These are phyloP conservation scores for Choanephora cucurbitarum DNA, from an alignment of 371 early-diverging fungal species.

Conservation along the genomic window DNA sequence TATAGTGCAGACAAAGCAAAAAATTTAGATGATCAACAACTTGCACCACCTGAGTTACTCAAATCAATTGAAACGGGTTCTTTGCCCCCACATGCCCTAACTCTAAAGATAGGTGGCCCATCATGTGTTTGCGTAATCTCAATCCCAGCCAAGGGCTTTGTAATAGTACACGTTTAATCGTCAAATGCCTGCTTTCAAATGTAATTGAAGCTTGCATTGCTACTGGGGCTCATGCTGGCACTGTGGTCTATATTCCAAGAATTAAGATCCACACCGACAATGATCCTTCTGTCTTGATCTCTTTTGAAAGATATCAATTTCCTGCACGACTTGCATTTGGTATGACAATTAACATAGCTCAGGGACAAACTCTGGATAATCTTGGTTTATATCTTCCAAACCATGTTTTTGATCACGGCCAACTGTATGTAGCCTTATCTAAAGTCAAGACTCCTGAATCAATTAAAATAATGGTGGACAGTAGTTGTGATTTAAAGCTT, in stretches of 20 bases:
- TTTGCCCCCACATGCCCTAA: background rate
- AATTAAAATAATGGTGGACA: too few species aligned
- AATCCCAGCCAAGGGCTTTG: slow-evolving; percentile 20
- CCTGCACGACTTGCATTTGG: slow-evolving; percentile 27
- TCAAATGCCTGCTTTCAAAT: slow-evolving; percentile 1
- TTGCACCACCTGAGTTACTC: background rate
- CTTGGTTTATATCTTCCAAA: slow-evolving; percentile 33
- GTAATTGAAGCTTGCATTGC: slow-evolving; percentile 18
- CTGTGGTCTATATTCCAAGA: slow-evolving; percentile 2
- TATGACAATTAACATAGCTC: too few species aligned
- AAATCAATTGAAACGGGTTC: slow-evolving; percentile 1
- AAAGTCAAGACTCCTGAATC: too few species aligned
- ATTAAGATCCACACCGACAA: too few species aligned
- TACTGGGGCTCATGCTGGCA: slow-evolving; percentile 5
- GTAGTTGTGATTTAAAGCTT: too few species aligned
- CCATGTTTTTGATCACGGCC: too few species aligned
- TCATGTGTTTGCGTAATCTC: slow-evolving; percentile 4
- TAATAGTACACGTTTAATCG: slow-evolving; percentile 31
- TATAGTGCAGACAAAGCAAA: background rate
- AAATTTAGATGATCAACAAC: background rate
- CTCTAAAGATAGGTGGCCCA: slow-evolving; percentile 2
- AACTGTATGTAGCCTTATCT: too few species aligned
- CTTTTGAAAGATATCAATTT: slow-evolving; percentile 12
- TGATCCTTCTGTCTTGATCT: background rate
- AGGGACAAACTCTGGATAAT: slow-evolving; percentile 27